Evolutionary conservation across 1,139 yeast genomes (phyloP).

Genomic region (Yamadazyma blattariae): DNA sequence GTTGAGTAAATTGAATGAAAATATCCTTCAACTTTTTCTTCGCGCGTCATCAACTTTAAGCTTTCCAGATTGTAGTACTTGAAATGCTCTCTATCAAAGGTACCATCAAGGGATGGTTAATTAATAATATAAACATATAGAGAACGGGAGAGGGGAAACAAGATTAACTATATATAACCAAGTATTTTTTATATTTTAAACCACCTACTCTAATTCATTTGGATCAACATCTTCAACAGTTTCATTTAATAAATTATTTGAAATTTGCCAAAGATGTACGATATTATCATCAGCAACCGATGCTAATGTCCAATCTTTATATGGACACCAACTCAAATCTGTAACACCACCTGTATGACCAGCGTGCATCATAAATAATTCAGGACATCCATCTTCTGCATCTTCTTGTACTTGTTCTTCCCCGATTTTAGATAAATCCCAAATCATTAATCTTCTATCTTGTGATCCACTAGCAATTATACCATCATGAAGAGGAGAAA

Average conservation of each 20-base stretch:
- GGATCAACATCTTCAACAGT: slow-evolving; percentile 18
- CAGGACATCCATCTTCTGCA: slow-evolving; percentile 80
- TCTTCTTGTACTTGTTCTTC: slow-evolving; percentile 79
- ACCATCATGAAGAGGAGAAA: slow-evolving; percentile 70
- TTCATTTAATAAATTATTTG: slow-evolving; percentile 46
- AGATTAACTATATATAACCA: too few species aligned
- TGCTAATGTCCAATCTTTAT: slow-evolving; percentile 69
- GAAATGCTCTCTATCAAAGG: too few species aligned
- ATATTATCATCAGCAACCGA: slow-evolving; percentile 76
- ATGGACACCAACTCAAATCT: slow-evolving; percentile 69
- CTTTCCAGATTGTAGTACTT: too few species aligned
- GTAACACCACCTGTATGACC: slow-evolving; percentile 78
- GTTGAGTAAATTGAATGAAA: too few species aligned
- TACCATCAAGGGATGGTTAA: too few species aligned
- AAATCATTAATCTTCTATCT: slow-evolving; percentile 67
- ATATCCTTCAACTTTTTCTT: too few species aligned
- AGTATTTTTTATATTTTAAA: too few species aligned
- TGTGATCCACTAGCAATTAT: slow-evolving; percentile 70
- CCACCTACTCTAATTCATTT: slow-evolving; percentile 13
- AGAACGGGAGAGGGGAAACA: too few species aligned
- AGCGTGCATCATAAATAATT: slow-evolving; percentile 80
- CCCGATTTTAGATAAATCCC: slow-evolving; percentile 74
- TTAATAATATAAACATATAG: too few species aligned
- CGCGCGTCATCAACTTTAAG: too few species aligned
- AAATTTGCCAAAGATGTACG: slow-evolving; percentile 73